These are phyloP conservation scores for Neobulgaria alba DNA, from an alignment of 2,329 filamentous ascomycete species.

Conservation along the genomic window DNA sequence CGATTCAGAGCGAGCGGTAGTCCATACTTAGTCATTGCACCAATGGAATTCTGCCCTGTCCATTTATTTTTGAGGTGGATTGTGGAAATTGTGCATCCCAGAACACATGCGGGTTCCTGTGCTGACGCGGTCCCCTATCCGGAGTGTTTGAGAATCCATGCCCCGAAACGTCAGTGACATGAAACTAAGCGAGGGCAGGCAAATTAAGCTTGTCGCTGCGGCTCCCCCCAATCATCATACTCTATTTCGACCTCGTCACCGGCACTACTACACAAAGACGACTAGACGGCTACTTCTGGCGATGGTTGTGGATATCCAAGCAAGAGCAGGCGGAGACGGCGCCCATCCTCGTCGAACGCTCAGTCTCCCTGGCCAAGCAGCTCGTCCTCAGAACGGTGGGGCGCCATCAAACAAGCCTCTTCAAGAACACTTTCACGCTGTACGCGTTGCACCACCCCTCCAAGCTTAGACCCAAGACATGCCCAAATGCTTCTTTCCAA, in stretches of 20 bases:
- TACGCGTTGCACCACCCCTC: background rate
- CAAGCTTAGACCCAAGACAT: background rate
- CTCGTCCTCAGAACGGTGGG: constrained; percentile 2
- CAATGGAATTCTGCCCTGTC: too few species aligned
- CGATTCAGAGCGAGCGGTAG: too few species aligned
- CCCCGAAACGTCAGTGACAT: background rate
- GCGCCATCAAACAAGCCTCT: background rate
- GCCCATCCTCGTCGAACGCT: background rate
- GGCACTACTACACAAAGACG: background rate
- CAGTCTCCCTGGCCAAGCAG: too few species aligned
- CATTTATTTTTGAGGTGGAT: too few species aligned
- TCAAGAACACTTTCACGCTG: background rate
- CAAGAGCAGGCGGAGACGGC: background rate
- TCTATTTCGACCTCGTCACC: background rate
- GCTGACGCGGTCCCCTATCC: background rate
- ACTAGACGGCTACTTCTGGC: background rate
- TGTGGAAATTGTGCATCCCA: too few species aligned
- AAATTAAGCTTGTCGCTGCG: background rate
- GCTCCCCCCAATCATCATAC: background rate
- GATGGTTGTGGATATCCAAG: background rate
- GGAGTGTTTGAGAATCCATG: background rate
- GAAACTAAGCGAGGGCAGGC: background rate
- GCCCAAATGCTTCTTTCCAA: background rate
- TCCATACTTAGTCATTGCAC: too few species aligned
- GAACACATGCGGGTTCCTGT: background rate